phyloP scores from a whole-genome alignment of 148 eudicot species.

The Dianthus caryophyllus region DNA sequence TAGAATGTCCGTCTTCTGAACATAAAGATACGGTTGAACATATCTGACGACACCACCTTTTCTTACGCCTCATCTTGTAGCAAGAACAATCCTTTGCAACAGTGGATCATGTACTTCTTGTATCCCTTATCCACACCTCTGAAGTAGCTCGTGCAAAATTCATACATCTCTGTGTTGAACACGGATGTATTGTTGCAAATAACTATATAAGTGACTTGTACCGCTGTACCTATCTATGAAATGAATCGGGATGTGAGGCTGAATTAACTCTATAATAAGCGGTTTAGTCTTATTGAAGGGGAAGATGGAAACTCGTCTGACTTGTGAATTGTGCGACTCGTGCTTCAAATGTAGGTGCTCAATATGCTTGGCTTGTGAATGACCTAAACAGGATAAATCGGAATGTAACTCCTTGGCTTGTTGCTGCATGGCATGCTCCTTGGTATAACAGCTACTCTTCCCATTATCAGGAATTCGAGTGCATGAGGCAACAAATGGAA shows the following conservation, averaged over 20 bases:
- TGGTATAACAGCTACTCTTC: slow-evolving; percentile 97
- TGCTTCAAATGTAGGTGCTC: slow-evolving; percentile 45
- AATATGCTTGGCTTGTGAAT: slow-evolving; percentile 63
- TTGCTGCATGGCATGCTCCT: slow-evolving; percentile 89
- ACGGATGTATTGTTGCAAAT: too few relatives aligned
- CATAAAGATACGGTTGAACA: too few relatives aligned
- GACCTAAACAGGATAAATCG: slow-evolving; percentile 56
- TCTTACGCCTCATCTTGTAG: too few relatives aligned
- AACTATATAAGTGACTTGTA: too few relatives aligned
- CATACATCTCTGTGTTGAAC: too few relatives aligned
- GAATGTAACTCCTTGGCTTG: slow-evolving; percentile 71
- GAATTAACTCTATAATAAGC: too few relatives aligned
- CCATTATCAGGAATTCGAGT: slow-evolving; percentile 92
- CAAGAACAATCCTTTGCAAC: too few relatives aligned
- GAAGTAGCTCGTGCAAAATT: background rate
- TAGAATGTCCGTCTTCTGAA: too few relatives aligned
- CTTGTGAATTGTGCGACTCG: background rate
- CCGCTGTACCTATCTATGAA: too few relatives aligned
- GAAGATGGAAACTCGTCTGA: background rate
- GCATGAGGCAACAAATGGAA: slow-evolving; percentile 97
- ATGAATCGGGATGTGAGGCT: too few relatives aligned
- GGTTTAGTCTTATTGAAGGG: background rate
- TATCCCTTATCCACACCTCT: background rate
- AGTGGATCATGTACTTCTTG: background rate
- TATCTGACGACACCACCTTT: too few relatives aligned